phyloP scores from a whole-genome alignment of 2,329 filamentous ascomycete species.

The Pestalotiopsis sp. region DNA sequence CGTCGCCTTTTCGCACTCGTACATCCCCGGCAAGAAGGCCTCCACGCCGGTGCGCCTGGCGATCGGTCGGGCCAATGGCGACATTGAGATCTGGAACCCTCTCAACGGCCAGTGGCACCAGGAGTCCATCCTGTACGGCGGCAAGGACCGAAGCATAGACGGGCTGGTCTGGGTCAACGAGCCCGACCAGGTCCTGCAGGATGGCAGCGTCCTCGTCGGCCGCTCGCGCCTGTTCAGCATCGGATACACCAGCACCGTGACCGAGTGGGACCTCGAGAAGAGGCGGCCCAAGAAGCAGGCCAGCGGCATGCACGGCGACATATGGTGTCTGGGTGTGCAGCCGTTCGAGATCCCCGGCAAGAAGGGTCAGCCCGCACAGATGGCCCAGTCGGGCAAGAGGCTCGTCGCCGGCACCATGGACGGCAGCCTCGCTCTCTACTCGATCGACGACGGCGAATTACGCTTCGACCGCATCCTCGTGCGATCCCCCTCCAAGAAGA shows the following conservation, averaged over 20 bases:
- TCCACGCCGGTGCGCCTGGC: conserved; percentile 75
- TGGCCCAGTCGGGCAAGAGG: conserved; percentile 38
- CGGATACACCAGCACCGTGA: conserved; percentile 88
- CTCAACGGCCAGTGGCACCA: conserved; percentile 83
- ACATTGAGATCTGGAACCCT: conserved; percentile 98
- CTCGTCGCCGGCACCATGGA: conserved; percentile 89
- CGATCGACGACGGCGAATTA: conserved; percentile 82
- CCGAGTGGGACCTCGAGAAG: conserved; percentile 89
- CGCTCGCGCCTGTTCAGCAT: conserved; percentile 92
- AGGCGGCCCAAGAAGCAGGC: conserved; percentile 80
- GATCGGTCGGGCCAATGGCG: conserved; percentile 89
- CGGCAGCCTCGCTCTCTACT: conserved; percentile 84
- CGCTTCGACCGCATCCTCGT: conserved; percentile 78
- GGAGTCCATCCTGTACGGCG: conserved; percentile 82
- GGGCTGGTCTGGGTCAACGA: conserved; percentile 91
- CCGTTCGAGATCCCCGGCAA: conserved; percentile 45
- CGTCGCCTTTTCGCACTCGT: conserved; percentile 86
- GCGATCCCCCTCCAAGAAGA: conserved; percentile 79
- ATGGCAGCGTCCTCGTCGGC: conserved; percentile 67
- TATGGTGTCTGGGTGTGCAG: conserved; percentile 94
- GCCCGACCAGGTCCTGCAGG: conserved; percentile 68
- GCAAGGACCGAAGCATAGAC: conserved; percentile 85
- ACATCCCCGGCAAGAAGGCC: conserved; percentile 48
- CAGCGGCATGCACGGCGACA: conserved; percentile 90
- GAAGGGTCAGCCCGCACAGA: conserved; percentile 4